Evolutionary conservation across 257 asterid genomes (phyloP), one percentile per base, ranked within the genome.

Genomic region (Gynochthodes officinalis): DNA sequence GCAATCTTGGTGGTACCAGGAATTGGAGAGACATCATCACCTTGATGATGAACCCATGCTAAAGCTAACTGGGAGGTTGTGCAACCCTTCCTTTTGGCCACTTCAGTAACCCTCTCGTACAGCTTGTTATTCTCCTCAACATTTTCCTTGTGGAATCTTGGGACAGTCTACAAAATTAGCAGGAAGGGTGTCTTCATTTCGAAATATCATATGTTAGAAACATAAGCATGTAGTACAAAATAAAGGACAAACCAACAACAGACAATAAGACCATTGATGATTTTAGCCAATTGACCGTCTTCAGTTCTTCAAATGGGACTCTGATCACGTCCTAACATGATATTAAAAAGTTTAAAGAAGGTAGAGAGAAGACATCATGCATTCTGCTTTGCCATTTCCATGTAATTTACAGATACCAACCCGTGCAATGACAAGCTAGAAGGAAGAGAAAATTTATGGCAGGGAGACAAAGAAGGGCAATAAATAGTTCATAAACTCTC

Each of bases 31-130:
- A 61, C 67, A 21, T 33, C 67, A 7, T 33, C 46, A 12, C 67
- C 67, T 5, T 61, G 67, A 33, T 61, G 67, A 33, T 61, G 44
- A 61, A 61, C 42, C 67, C 67, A 61, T 16, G 67, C 67, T 18
- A 61, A 61, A 15, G 67, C 67, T 32, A 61, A 12, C 44, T 61
- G 67, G 23, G 46, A 61, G 11, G 67, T 33, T 44, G 44, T 61
- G 67, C 46, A 61, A 21, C 67, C 67, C 44, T 61, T 61, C 44
- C 27, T 61, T 39, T 44, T 16, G 27, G 67, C 67, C 21, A 33
- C 25, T 35, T 33, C 25, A 6, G 25, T 3, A 61, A 61, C 44
- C 42, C 42, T 32, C 67, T 61, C 67, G 23, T 61, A 61, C 44
- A 61, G 25, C 25, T 33, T 61, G 25, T 35, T 33, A 10, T 61